These are phyloP conservation scores for Parsonsia alboflavescens DNA, from an alignment of 257 asterid genomes.

Conservation along the genomic window DNA sequence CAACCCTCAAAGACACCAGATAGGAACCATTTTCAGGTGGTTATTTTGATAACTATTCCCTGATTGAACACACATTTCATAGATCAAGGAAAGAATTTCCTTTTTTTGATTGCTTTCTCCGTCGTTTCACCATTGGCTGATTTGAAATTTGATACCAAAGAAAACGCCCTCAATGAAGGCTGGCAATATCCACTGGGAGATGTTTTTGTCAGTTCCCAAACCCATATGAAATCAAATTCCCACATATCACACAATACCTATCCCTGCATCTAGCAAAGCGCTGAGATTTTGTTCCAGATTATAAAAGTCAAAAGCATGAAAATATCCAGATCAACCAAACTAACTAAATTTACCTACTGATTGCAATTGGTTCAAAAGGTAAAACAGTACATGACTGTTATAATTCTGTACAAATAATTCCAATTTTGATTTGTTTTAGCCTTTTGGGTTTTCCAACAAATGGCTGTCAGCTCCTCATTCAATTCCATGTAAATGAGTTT, in stretches of 20 bases:
- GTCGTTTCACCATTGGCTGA: neutral
- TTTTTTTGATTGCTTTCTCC: neutral
- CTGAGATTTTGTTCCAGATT: neutral
- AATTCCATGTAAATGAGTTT: neutral
- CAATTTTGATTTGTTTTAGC: neutral
- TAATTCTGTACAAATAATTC: neutral
- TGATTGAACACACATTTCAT: neutral
- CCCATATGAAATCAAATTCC: neutral
- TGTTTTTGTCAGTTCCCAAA: neutral
- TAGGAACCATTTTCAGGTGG: neutral
- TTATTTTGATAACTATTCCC: neutral
- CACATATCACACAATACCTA: neutral
- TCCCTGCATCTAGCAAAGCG: neutral
- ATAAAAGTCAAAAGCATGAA: neutral
- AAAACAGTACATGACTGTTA: neutral
- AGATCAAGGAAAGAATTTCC: neutral
- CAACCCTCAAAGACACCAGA: neutral
- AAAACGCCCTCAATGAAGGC: neutral
- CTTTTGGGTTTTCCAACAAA: neutral
- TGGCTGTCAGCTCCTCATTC: neutral
- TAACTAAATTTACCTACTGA: neutral
- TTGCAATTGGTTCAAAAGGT: neutral
- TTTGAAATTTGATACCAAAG: neutral
- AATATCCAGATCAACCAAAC: constrained; percentile 14
- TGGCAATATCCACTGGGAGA: neutral